These are phyloP conservation scores for Jacaranda mimosifolia DNA, from an alignment of 257 asterid species.

Conservation along the genomic window DNA sequence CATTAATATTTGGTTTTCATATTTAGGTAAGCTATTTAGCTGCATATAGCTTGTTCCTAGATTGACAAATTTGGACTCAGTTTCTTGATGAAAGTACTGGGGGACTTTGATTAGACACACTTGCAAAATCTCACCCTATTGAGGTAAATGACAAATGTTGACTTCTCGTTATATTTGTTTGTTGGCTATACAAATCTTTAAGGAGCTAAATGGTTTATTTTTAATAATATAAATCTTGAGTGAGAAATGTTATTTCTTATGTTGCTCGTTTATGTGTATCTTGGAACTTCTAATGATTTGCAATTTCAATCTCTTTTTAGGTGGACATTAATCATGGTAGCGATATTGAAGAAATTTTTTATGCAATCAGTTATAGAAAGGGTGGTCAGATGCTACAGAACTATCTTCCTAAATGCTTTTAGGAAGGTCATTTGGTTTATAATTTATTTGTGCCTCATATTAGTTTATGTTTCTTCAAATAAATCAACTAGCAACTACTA, in stretches of 20 bases:
- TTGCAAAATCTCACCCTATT: conserved; percentile 92
- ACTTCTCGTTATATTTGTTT: background rate
- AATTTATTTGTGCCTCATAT: background rate
- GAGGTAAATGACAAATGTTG: conserved; percentile 56
- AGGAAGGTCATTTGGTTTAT: conserved; percentile 54
- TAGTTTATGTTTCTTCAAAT: conserved; percentile 6
- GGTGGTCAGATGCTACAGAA: conserved; percentile 97
- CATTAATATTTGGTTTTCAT: too few relatives aligned
- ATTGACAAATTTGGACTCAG: conserved; percentile 95
- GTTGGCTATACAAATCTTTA: background rate
- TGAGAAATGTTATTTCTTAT: conserved; percentile 8
- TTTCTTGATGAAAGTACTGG: conserved; percentile 83
- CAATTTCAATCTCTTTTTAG: conserved; percentile 51
- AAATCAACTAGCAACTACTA: too few relatives aligned
- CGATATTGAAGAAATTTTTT: conserved; percentile 96
- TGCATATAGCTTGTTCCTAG: conserved; percentile 89
- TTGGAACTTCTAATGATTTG: conserved; percentile 28
- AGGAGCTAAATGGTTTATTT: too few relatives aligned
- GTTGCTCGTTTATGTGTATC: conserved; percentile 12
- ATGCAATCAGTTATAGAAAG: conserved; percentile 90
- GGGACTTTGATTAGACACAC: conserved; percentile 94
- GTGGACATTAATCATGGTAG: conserved; percentile 86
- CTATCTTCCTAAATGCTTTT: conserved; percentile 86
- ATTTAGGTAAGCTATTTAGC: too few relatives aligned
- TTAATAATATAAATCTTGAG: background rate